phyloP scores from a whole-genome alignment of 2,329 filamentous ascomycete genomes.

The Gliomastix tumulicola region DNA sequence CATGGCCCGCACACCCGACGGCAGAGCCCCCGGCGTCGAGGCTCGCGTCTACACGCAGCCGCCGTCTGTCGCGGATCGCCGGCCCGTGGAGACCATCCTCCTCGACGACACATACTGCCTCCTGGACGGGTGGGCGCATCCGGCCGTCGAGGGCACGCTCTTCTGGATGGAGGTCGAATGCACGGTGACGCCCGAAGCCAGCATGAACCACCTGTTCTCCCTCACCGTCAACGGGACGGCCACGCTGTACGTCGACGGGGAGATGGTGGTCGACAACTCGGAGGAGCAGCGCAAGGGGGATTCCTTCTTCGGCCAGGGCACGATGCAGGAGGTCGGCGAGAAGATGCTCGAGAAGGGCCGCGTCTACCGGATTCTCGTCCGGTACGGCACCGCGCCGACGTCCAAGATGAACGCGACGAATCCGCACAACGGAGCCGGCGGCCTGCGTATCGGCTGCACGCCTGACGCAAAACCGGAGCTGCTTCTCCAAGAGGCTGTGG shows the following conservation, averaged over 20 bases:
- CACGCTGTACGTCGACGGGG: slow-evolving; percentile 21
- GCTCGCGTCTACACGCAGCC: slow-evolving; percentile 13
- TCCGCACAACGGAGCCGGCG: slow-evolving; percentile 8
- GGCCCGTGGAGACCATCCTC: slow-evolving; percentile 10
- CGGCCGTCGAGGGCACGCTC: no score
- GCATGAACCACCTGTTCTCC: no score
- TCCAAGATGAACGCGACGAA: slow-evolving; percentile 7
- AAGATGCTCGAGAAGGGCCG: slow-evolving; percentile 2
- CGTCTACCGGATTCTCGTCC: slow-evolving; percentile 7
- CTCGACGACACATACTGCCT: no score
- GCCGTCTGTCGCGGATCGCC: background rate
- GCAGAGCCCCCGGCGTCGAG: slow-evolving; percentile 9
- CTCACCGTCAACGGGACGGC: no score
- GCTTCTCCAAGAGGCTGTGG: slow-evolving; percentile 60
- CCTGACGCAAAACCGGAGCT: no score
- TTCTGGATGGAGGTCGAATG: no score
- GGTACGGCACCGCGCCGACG: slow-evolving; percentile 6
- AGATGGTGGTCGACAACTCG: slow-evolving; percentile 21
- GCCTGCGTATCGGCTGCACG: slow-evolving; percentile 8
- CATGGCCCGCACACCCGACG: slow-evolving; percentile 6
- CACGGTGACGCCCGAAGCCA: slow-evolving; percentile 67
- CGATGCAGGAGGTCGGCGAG: slow-evolving; percentile 16
- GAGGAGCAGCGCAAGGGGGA: slow-evolving; percentile 19
- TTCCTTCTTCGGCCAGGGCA: slow-evolving; percentile 26
- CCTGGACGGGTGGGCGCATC: no score